phyloP scores from a whole-genome alignment of 805 yeast species.

The Yamadazyma phyllophila region DNA sequence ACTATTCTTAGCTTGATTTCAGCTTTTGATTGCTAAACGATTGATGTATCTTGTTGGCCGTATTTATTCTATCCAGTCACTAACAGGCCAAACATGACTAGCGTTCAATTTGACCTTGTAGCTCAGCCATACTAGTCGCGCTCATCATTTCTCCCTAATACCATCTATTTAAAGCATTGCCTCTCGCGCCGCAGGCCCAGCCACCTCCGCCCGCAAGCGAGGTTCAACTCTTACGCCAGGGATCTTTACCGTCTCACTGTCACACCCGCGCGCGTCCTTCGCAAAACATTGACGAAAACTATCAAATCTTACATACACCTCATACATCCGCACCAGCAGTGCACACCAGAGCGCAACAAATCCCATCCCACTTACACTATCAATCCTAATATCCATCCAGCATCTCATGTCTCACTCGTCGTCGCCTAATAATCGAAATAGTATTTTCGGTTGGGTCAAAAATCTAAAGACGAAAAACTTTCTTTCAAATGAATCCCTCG shows the following conservation, averaged over 20 bases:
- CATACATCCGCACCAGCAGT: not conserved
- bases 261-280: conserved; percentile 3
- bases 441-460: conserved; percentile 47
- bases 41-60: not conserved
- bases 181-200: too few species aligned
- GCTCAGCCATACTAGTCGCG: not conserved
- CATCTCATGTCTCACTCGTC: conserved; percentile 33
- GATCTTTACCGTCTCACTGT: not conserved
- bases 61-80: not conserved
- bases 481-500: conserved; percentile 36
- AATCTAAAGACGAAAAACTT: conserved; percentile 37
- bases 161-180: too few species aligned
- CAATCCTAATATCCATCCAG: not conserved
- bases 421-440: conserved; percentile 38
- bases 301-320: not conserved
- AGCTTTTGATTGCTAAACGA: not conserved
- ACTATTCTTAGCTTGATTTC: not conserved
- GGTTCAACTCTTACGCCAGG: too few species aligned
- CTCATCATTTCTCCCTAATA: not conserved
- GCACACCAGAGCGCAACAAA: not conserved
- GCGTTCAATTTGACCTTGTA: not conserved
- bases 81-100: too few species aligned
- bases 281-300: conserved; percentile 8
- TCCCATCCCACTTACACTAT: not conserved
- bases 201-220: too few species aligned